phyloP scores from a whole-genome alignment of 768 basidiomycete genomes.

The Kwoniella botswanensis region DNA sequence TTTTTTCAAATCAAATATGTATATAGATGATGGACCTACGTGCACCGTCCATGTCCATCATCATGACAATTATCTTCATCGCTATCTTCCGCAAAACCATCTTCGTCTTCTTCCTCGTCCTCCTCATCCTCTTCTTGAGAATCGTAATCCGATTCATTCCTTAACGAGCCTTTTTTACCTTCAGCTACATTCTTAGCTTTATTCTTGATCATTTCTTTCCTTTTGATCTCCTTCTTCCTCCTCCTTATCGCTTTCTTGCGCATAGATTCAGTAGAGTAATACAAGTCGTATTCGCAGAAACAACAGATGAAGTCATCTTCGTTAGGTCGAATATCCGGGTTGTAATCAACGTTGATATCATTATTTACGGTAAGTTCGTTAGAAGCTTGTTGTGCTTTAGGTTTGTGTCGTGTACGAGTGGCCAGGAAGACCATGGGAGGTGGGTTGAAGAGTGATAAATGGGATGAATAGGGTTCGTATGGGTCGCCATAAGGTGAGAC shows the following conservation, averaged over 20 bases:
- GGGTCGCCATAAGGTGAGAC: constrained; percentile 32
- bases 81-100: constrained; percentile 12
- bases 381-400: background rate
- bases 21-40: constrained; percentile 26
- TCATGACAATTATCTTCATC: constrained; percentile 15
- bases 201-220: constrained; percentile 42
- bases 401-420: constrained; percentile 35
- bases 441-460: constrained; percentile 48
- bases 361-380: constrained; percentile 1
- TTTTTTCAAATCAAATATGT: too few species aligned
- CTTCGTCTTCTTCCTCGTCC: constrained; percentile 13
- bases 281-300: constrained; percentile 89
- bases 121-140: constrained; percentile 27
- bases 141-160: constrained; percentile 34
- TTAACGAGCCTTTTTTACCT: constrained; percentile 35
- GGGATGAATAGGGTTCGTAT: constrained; percentile 35
- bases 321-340: constrained; percentile 49
- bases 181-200: constrained; percentile 53
- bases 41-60: constrained; percentile 38
- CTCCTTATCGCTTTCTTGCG: constrained; percentile 71
- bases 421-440: constrained; percentile 53
- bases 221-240: constrained; percentile 73
- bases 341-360: background rate
- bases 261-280: constrained; percentile 79
- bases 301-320: constrained; percentile 92